phyloP scores from a whole-genome alignment of 805 yeast species.

The Barnettozyma vustinii region DNA sequence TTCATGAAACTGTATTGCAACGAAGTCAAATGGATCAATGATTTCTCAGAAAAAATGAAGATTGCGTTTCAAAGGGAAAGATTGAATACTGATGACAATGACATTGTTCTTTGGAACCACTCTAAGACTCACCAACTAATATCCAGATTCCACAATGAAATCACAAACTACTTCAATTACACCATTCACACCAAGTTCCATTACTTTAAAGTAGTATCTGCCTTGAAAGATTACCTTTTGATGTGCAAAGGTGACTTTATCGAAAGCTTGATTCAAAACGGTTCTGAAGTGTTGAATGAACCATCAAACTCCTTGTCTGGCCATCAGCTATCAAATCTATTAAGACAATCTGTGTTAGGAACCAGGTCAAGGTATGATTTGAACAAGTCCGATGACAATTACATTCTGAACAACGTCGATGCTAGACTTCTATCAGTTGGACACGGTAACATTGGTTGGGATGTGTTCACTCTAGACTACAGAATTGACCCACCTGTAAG shows the following conservation, averaged over 20 bases:
- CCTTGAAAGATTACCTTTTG: slow-evolving; percentile 60
- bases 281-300: slow-evolving; percentile 46
- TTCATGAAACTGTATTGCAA: slow-evolving; percentile 62
- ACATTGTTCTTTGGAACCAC: slow-evolving; percentile 9
- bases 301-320: slow-evolving; percentile 63
- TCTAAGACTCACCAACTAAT: slow-evolving; percentile 30
- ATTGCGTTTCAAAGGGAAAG: not conserved
- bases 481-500: slow-evolving; percentile 46
- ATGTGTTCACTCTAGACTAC: slow-evolving; percentile 84
- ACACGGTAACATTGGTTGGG: slow-evolving; percentile 82
- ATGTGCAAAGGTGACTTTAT: slow-evolving; percentile 81
- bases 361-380: slow-evolving; percentile 43
- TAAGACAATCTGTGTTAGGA: slow-evolving; percentile 56
- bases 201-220: slow-evolving; percentile 48
- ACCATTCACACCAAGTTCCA: slow-evolving; percentile 45
- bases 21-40: slow-evolving; percentile 60
- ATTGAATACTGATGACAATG: slow-evolving; percentile 10
- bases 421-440: slow-evolving; percentile 75
- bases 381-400: slow-evolving; percentile 30
- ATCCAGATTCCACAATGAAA: slow-evolving; percentile 43
- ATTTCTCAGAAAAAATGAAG: slow-evolving; percentile 30
- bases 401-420: slow-evolving; percentile 56
- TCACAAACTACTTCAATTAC: slow-evolving; percentile 44
- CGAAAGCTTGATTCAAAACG: slow-evolving; percentile 54
- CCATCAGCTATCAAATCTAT: slow-evolving; percentile 55